Base-by-base conservation (phyloP, 2,329 filamentous ascomycete genomes). In the Sarocladium brachiariae region DNA sequence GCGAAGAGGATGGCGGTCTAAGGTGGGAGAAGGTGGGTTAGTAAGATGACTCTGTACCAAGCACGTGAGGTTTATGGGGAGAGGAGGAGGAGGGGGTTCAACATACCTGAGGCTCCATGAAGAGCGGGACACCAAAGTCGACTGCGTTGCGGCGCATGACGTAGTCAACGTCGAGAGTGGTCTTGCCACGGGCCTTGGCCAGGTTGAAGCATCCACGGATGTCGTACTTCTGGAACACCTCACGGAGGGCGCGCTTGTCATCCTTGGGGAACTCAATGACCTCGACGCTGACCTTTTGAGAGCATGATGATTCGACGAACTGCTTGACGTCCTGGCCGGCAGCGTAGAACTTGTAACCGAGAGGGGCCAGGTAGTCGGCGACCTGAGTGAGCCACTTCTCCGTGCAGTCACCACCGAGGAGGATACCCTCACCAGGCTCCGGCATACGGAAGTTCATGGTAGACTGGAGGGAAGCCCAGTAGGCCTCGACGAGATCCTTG, bases 381-480 rank as follows among this genome's bases (percentile, higher is more conserved):
- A 97, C 86, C 63, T 81, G 79, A 53, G 84, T 80, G 52, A 99
- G 78, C 70, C 82, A 82, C 53, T 84, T 68, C 69, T 84, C 85
- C 58, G 74, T 76, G 54, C 83, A 72, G 66, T 96, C 89, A 60
- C 93, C 93, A 57, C 93, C 93, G 58, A 99, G 89, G 50, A 99
- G 84, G 53, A 99, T 84, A 73, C 93, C 92, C 77, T 96, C 90
- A 58, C 93, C 93, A 50, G 90, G 88, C 69, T 95, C 86, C 38
- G 93, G 93, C 63, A 96, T 81, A 60, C 91, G 89, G 88, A 97
- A 97, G 82, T 97, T 99, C 92, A 97, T 99, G 61, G 89, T 92
- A 18, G 89, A 93, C 73, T 99, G 93, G 55, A 96, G 77, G 16
- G 91, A 95, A 23, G 91, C 79, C 93, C 93, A 99, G 81, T 99